Conservation (phyloP, 805 yeast genomes). For the Candida yuanshanica region DNA sequence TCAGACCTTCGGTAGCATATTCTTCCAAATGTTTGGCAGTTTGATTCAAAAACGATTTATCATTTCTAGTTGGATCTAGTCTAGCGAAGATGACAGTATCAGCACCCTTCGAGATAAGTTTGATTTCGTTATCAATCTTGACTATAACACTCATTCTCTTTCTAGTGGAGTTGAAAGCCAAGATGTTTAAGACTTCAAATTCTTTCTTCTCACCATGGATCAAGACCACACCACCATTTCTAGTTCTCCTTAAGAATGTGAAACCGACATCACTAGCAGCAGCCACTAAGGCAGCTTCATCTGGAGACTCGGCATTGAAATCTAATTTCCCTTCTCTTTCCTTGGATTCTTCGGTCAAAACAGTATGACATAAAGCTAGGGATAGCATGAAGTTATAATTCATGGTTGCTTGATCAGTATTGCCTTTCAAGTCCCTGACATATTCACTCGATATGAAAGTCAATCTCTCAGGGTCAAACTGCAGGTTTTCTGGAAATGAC, state of each 20-base stretch:
- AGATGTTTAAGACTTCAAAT: slow-evolving; percentile 59
- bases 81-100: slow-evolving; percentile 72
- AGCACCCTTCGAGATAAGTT: slow-evolving; percentile 77
- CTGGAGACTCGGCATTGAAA: slow-evolving; percentile 80
- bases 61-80: slow-evolving; percentile 41
- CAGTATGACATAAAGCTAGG: slow-evolving; percentile 73
- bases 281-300: slow-evolving; percentile 78
- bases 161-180: slow-evolving; percentile 78
- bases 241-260: slow-evolving; percentile 60
- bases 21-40: slow-evolving; percentile 73
- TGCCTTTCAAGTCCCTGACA: slow-evolving; percentile 47
- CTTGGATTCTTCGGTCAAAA: slow-evolving; percentile 62
- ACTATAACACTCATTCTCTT: slow-evolving; percentile 82
- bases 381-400: slow-evolving; percentile 70
- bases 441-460: slow-evolving; percentile 66
- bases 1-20: slow-evolving; percentile 74
- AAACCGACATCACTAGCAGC: slow-evolving; percentile 78
- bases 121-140: slow-evolving; percentile 53
- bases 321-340: slow-evolving; percentile 48
- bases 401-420: slow-evolving; percentile 48
- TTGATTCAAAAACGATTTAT: slow-evolving; percentile 41
- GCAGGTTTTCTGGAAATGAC: slow-evolving; percentile 30
- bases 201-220: slow-evolving; percentile 66
- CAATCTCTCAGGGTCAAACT: slow-evolving; percentile 47
- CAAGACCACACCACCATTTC: slow-evolving; percentile 57